Evolutionary conservation across 2,329 filamentous ascomycete species (phyloP).

Genomic region (Ophiocordyceps camponoti-saundersi): DNA sequence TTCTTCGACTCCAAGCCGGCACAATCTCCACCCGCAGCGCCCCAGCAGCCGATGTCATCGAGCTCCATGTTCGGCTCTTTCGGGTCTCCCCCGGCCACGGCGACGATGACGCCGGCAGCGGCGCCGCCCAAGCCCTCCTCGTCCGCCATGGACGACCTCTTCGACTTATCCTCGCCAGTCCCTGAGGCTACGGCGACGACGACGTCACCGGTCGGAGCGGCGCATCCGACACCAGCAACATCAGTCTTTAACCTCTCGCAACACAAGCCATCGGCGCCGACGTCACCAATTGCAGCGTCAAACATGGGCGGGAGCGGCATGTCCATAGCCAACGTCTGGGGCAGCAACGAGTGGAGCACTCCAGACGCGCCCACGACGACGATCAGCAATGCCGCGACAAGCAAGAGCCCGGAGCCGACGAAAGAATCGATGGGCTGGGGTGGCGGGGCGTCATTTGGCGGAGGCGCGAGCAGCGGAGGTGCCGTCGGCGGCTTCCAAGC

Average conservation of each 20-base stretch:
- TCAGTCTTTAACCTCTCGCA: conserved; percentile 76
- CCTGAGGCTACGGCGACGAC: conserved; percentile 25
- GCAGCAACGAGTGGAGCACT: conserved; percentile 66
- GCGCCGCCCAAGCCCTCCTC: conserved; percentile 24
- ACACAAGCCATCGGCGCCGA: conserved; percentile 23
- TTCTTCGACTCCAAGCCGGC: conserved; percentile 69
- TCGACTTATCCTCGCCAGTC: conserved; percentile 51
- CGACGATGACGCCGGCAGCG: conserved; percentile 6
- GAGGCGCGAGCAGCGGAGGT: background rate
- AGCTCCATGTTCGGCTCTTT: conserved; percentile 49
- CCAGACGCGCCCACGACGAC: conserved; percentile 16
- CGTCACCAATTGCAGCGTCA: conserved; percentile 15
- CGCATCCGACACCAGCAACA: conserved; percentile 22
- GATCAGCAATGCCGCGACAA: background rate
- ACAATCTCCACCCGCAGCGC: conserved; percentile 28
- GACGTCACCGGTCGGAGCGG: conserved; percentile 17
- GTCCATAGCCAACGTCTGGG: conserved; percentile 60
- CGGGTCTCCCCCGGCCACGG: conserved; percentile 22
- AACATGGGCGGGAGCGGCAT: conserved; percentile 21
- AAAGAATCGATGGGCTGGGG: conserved; percentile 38
- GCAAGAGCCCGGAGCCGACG: conserved; percentile 39
- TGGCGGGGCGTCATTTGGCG: conserved; percentile 25
- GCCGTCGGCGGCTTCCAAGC: conserved; percentile 44
- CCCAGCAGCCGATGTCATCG: conserved; percentile 33
- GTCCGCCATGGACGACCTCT: conserved; percentile 59